Conservation (phyloP, 192 early-diverging fungal species). For the Geranomyces variabilis region DNA sequence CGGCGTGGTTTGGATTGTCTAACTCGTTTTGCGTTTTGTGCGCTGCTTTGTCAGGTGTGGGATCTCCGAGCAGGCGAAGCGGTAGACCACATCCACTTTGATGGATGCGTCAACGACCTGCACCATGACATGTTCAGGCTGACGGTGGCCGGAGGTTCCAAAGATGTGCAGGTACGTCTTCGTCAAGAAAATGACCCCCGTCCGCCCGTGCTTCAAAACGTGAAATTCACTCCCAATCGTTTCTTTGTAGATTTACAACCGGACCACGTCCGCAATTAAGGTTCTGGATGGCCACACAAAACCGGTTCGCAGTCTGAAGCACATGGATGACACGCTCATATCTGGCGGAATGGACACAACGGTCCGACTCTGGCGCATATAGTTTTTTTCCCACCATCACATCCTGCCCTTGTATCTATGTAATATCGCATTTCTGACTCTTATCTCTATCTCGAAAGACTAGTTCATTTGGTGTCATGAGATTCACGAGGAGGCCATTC, state of each 20-base stretch:
- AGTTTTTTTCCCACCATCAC: neutral
- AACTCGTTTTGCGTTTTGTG: neutral
- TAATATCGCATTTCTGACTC: no score
- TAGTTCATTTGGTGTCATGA: no score
- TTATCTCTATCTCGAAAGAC: no score
- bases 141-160: slow-evolving; percentile 34
- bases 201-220: no score
- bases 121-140: slow-evolving; percentile 35
- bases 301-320: slow-evolving; percentile 31
- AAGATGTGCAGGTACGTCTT: slow-evolving; percentile 32
- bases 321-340: slow-evolving; percentile 37
- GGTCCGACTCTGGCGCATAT: slow-evolving; percentile 39
- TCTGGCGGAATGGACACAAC: slow-evolving; percentile 46
- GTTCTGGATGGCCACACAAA: slow-evolving; percentile 45
- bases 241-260: slow-evolving; percentile 41
- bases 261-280: slow-evolving; percentile 29
- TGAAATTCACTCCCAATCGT: neutral
- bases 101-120: slow-evolving; percentile 36
- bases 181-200: no score
- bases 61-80: slow-evolving; percentile 44
- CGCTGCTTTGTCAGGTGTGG: slow-evolving; percentile 41
- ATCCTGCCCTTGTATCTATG: no score
- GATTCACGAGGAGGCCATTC: no score
- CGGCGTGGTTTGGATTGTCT: neutral
- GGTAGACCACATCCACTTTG: slow-evolving; percentile 33